Evolutionary conservation across 495 filamentous ascomycete species (phyloP), one percentile per base, ranked within the genome.

Genomic region (Neurospora sp.): DNA sequence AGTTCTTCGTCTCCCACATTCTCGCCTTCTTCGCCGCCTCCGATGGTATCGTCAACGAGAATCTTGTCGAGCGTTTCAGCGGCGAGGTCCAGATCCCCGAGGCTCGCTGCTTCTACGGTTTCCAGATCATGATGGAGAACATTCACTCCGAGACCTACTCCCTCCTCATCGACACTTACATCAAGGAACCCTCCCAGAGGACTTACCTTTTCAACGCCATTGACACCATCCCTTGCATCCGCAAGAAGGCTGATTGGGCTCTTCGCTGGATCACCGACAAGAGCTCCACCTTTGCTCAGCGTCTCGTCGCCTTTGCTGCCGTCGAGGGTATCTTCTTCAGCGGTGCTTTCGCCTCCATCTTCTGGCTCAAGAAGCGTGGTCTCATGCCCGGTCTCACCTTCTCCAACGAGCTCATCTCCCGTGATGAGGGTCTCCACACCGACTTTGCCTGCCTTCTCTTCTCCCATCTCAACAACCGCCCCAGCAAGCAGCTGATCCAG

Each of bases 41-140:
- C 1, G 96, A 99, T 78, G 96, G 96, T 79, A 98, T 99, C 79
- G 96, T 99, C 87, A 99, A 99, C 81, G 96, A 99, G 89, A 99
- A 99, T 88, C 88, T 99, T 66, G 90, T 98, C 70, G 94, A 99
- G 88, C 93, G 96, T 76, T 99, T 99, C 90, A 95, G 92, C 76
- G 92, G 91, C 70, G 96, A 99, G 84, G 95, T 99, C 38, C 96
- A 99, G 86, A 90, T 97, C 75, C 95, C 96, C 41, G 96, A 99
- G 86, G 96, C 96, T 72, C 94, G 96, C 82, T 98, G 96, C 90
- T 99, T 99, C 90, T 99, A 99, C 82, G 96, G 96, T 76, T 99
- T 99, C 89, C 96, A 99, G 86, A 99, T 99, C 87, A 99, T 99
- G 96, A 98, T 99, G 93, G 96, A 99, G 90, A 99, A 99, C 86